These are phyloP conservation scores for Clathrus columnatus DNA, from an alignment of 768 basidiomycete species.

Conservation along the genomic window DNA sequence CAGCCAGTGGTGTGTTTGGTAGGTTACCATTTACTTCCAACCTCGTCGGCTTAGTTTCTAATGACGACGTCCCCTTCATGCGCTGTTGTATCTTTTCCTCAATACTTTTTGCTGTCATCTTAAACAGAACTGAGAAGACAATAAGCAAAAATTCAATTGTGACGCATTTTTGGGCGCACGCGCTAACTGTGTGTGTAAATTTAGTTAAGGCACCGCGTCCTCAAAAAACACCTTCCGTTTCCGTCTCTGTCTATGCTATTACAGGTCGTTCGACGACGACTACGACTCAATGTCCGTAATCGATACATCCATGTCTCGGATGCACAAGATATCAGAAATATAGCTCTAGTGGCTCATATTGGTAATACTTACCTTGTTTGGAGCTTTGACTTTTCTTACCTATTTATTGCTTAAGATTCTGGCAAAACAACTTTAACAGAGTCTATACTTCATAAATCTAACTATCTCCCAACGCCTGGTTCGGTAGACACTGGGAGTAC, in stretches of 20 bases:
- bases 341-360: conserved; percentile 86
- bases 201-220: too few relatives aligned
- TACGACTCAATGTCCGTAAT: not conserved
- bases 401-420: conserved; percentile 47
- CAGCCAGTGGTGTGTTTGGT: conserved; percentile 85
- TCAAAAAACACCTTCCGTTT: conserved; percentile 35
- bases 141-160: too few relatives aligned
- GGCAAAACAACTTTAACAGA: conserved; percentile 87
- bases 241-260: too few relatives aligned
- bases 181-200: too few relatives aligned
- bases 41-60: conserved; percentile 46
- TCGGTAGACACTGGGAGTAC: conserved; percentile 88
- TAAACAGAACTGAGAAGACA: too few relatives aligned
- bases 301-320: not conserved
- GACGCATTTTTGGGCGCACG: too few relatives aligned
- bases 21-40: conserved; percentile 40
- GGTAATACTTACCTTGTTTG: conserved; percentile 35
- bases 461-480: conserved; percentile 63
- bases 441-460: conserved; percentile 70
- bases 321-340: conserved; percentile 49
- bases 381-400: conserved; percentile 2
- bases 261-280: not conserved
- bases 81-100: too few relatives aligned
- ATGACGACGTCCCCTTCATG: too few relatives aligned
- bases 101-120: too few relatives aligned